Evolutionary conservation across 2,329 filamentous ascomycete genomes (phyloP), one percentile per base, ranked within the genome.

Genomic region (Rosellinia necatrix): DNA sequence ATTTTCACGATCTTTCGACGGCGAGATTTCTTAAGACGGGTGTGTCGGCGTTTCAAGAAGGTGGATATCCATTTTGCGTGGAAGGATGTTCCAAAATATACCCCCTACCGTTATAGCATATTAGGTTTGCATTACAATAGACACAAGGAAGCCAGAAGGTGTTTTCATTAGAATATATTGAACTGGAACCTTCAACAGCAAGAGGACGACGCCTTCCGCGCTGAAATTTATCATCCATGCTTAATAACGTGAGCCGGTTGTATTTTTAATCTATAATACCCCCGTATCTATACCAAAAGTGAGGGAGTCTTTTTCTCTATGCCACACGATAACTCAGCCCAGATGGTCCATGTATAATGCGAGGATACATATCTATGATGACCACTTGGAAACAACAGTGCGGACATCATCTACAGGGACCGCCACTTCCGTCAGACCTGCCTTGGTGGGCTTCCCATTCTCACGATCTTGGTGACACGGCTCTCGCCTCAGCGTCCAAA

Each of bases 401-500:
- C 44, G 61, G 13, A 70, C 46, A n/a, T 58, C 52, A 12, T 64
- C 67, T 10, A 84, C 44, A 2, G 75, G 58, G 15, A 84, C 76
- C 17, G 73, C 70, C 56, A 74, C 72, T 42, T 83, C 76, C 19
- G 69, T 69, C 41, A 84, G 59, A 21, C 41, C 60, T 2, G 72
- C 68, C 66, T 73, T 76, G 3, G 42, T 47, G 2, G 63, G 67
- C 9, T 64, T 72, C 2, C 62, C 66, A 0, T 64, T 10, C 6
- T 22, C 62, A 1, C 65, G 69, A 10, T 32, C 40, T n/a, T 25
- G 13, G 2, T 41, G n/a, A 0, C 71, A 66, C 3, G 70, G 62
- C 4, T 63, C 67, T 47, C 80, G 74, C 64, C 74, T 70, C 22
- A 84, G 70, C 4, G 80, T 83, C 81, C 81, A 87, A 2, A 94